Base-by-base conservation (phyloP, 148 eudicot genomes). In the Beta vulgaris region DNA sequence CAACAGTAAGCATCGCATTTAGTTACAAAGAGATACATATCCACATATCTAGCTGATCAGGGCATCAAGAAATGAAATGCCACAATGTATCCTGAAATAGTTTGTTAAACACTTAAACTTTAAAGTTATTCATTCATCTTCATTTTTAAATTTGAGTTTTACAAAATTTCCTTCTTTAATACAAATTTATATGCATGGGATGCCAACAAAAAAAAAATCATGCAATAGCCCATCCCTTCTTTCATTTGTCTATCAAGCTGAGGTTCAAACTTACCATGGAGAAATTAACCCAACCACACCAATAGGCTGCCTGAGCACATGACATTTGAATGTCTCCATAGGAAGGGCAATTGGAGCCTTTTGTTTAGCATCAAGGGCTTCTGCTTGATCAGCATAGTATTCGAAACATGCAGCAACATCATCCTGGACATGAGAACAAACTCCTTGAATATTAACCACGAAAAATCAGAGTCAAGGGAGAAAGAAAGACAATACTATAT, bases 231-330 rank as follows among this genome's bases (percentile, higher is more conserved):
- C 48, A 37, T 65, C 8, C 16, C 29, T 36, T 36, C 18, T 39
- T 48, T 65, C 18, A 39, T 65, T 37, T 39, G 69, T 65, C 23
- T 12, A n/a, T 37, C 48, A 11, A 40, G 13, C 31, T 53, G 9
- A 65, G 53, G 54, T 36, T n/a, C 21, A 51, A 12, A 74, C 68
- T 26, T 84, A 95, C 99, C 99, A 95, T 69, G 99, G 99, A 76
- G 99, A 92, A 79, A 95, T 95, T 73, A 95, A 83, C 18, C 97
- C 99, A 89, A 95, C 97, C 54, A 95, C 94, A 39, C 99, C 99
- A 70, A 95, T 78, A 32, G 99, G 97, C 76, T 95, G 92, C 83
- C 77, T 90, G 16, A 95, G 78, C 67, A 92, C 92, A 78, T 95
- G 93, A 79, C 84, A 77, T 78, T 91, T 95, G 74, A 95, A 90